A percentile compares a stretch with the other conserved stretches of the same genome.
phyloP scores from a whole-genome alignment of 1,139 yeast species.

The Hanseniaspora uvarum region DNA sequence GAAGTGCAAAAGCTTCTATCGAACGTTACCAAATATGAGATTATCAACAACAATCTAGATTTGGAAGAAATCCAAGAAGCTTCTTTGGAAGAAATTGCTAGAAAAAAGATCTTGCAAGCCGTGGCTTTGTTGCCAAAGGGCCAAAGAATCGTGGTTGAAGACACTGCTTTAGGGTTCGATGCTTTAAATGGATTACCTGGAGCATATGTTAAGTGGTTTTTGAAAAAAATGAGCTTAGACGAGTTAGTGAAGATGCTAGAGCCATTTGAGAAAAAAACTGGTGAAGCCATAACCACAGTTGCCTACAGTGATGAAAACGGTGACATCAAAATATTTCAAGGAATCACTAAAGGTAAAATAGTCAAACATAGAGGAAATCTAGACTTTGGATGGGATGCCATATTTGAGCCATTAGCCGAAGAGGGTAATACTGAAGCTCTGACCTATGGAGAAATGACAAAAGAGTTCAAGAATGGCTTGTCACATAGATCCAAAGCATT shows the following conservation, averaged over 20 bases:
- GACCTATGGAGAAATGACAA: slow-evolving; percentile 91
- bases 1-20: slow-evolving; percentile 69
- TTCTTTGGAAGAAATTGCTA: slow-evolving; percentile 62
- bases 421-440: slow-evolving; percentile 32
- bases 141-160: slow-evolving; percentile 89
- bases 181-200: slow-evolving; percentile 87
- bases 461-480: slow-evolving; percentile 60
- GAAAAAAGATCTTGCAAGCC: slow-evolving; percentile 70
- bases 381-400: slow-evolving; percentile 90
- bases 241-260: slow-evolving; percentile 68
- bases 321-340: slow-evolving; percentile 69
- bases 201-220: slow-evolving; percentile 85
- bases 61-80: slow-evolving; percentile 87
- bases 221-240: slow-evolving; percentile 55
- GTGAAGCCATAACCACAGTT: slow-evolving; percentile 83
- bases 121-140: slow-evolving; percentile 39
- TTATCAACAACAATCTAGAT: slow-evolving; percentile 58
- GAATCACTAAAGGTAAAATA: slow-evolving; percentile 68
- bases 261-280: slow-evolving; percentile 74
- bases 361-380: slow-evolving; percentile 65
- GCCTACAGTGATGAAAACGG: slow-evolving; percentile 85
- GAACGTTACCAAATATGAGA: slow-evolving; percentile 33
- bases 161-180: slow-evolving; percentile 76
- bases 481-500: slow-evolving; percentile 84
- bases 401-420: slow-evolving; percentile 55